Evolutionary conservation across 306 rosid genomes (phyloP).

Genomic region (Cicer bijugum): DNA sequence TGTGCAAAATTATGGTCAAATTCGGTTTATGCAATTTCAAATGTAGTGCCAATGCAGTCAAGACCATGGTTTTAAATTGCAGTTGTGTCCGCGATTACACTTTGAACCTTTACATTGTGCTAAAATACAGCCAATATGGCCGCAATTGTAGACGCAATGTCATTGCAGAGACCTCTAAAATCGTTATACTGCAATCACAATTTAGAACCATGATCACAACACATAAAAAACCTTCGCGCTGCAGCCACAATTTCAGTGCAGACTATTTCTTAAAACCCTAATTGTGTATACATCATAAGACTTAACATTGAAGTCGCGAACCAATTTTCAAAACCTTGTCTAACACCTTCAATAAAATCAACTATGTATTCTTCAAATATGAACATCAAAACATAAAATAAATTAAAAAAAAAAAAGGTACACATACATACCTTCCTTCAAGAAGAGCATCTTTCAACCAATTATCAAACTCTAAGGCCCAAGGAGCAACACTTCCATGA

Average conservation of each 20-base stretch:
- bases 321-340: not conserved
- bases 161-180: too few species aligned
- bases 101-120: too few species aligned
- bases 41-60: not conserved
- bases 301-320: not conserved
- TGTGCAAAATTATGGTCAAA: not conserved
- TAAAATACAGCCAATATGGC: too few species aligned
- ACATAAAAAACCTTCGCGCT: not conserved
- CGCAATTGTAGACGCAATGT: too few species aligned
- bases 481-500: slow-evolving; percentile 35
- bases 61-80: too few species aligned
- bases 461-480: slow-evolving; percentile 83
- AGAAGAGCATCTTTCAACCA: slow-evolving; percentile 73
- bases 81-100: too few species aligned
- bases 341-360: slow-evolving; percentile 1
- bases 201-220: not conserved
- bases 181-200: too few species aligned
- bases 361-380: slow-evolving; percentile 23
- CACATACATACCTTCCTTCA: slow-evolving; percentile 61
- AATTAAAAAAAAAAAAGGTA: slow-evolving; percentile 1
- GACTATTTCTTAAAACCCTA: not conserved
- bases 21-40: not conserved
- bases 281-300: not conserved
- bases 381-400: not conserved
- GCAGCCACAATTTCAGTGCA: not conserved